Conservation (phyloP, 1,139 yeast genomes). For the Scheffersomyces lignicola region DNA sequence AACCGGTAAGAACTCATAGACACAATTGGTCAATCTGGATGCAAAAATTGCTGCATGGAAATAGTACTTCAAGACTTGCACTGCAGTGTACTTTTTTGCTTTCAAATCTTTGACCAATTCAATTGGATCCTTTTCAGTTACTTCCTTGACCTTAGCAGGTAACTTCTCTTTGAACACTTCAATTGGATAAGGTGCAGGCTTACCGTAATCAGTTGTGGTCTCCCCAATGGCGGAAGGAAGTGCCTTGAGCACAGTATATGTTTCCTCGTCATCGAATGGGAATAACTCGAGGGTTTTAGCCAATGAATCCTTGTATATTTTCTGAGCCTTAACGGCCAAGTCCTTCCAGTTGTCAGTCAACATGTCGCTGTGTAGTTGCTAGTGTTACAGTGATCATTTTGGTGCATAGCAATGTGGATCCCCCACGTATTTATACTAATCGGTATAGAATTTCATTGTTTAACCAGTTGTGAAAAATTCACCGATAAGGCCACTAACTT, state of each 20-base stretch:
- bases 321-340: constrained; percentile 16
- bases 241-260: constrained; percentile 11
- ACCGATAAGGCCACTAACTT: too few species aligned
- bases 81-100: constrained; percentile 17
- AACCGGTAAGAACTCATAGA: constrained; percentile 19
- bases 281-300: constrained; percentile 19
- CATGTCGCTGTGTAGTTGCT: too few species aligned
- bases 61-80: constrained; percentile 29
- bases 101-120: constrained; percentile 15
- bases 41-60: constrained; percentile 24
- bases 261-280: constrained; percentile 18
- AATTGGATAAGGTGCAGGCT: constrained; percentile 20
- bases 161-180: constrained; percentile 15
- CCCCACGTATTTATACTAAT: not conserved
- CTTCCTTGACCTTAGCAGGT: constrained; percentile 12
- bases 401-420: not conserved
- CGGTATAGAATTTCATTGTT: too few species aligned
- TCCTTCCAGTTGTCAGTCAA: constrained; percentile 18
- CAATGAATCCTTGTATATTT: constrained; percentile 15
- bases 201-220: constrained; percentile 20
- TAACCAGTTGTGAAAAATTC: too few species aligned
- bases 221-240: constrained; percentile 22
- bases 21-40: constrained; percentile 22
- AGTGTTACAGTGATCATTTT: not conserved
- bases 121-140: constrained; percentile 19